These are phyloP conservation scores for Sabuloglossum arenarium DNA, from an alignment of 495 filamentous ascomycete genomes.

Conservation along the genomic window DNA sequence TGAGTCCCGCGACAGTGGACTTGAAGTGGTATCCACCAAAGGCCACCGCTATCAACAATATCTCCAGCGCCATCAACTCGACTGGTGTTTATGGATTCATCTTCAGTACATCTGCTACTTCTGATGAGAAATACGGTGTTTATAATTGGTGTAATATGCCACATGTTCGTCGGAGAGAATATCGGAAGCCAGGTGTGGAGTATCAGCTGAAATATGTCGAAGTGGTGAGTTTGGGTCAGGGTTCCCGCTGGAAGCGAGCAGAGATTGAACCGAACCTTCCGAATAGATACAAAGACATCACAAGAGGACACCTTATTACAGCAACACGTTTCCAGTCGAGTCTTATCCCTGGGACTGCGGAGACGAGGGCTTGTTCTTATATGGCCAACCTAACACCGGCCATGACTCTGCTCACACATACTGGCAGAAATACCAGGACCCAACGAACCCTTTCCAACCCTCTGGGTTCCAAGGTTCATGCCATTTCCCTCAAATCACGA, in stretches of 20 bases:
- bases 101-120: slow-evolving; percentile 33
- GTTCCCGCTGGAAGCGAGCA: neutral
- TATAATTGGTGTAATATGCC: slow-evolving; percentile 70
- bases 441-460: slow-evolving; percentile 35
- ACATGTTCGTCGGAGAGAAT: slow-evolving; percentile 38
- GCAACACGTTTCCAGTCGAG: slow-evolving; percentile 45
- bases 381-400: slow-evolving; percentile 25
- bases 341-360: slow-evolving; percentile 42
- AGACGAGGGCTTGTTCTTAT: slow-evolving; percentile 38
- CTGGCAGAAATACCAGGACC: slow-evolving; percentile 33
- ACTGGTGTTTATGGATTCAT: slow-evolving; percentile 40
- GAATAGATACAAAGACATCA: slow-evolving; percentile 48
- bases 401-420: slow-evolving; percentile 24
- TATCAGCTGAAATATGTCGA: slow-evolving; percentile 47
- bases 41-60: slow-evolving; percentile 32
- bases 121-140: slow-evolving; percentile 25
- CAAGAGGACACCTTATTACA: slow-evolving; percentile 48
- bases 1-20: too few relatives aligned
- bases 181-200: slow-evolving; percentile 22
- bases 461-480: slow-evolving; percentile 34
- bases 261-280: neutral
- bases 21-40: slow-evolving; percentile 37
- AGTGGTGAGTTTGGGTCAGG: slow-evolving; percentile 21
- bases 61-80: slow-evolving; percentile 26
- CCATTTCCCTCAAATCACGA: slow-evolving; percentile 51